Conservation (phyloP, 352 stramenopile species). For the Thalassiosira livingstoniorum region DNA sequence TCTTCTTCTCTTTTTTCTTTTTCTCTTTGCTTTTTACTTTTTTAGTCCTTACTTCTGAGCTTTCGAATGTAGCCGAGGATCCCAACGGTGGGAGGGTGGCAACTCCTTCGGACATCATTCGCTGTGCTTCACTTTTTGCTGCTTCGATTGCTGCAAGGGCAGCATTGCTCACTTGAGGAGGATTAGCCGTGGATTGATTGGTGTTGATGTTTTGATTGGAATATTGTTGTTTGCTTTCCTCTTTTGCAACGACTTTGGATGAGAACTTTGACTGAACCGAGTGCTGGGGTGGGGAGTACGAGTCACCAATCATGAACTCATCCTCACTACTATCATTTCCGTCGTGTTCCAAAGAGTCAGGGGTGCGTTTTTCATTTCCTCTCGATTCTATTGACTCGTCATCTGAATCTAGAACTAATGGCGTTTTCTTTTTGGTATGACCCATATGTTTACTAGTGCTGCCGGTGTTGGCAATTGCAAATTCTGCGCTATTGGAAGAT, state of each 20-base stretch:
- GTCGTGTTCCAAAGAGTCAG: background rate
- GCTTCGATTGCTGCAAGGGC: conserved; percentile 51
- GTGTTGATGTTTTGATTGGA: too few species aligned
- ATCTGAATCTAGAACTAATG: conserved; percentile 44
- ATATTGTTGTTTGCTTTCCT: background rate
- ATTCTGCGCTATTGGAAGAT: too few species aligned
- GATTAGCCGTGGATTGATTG: conserved; percentile 6
- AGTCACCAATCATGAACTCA: conserved; percentile 4
- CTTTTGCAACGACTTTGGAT: too few species aligned
- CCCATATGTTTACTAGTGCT: background rate
- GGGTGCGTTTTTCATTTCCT: background rate
- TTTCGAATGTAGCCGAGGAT: background rate
- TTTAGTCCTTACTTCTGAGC: conserved; percentile 20
- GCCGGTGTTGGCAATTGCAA: background rate
- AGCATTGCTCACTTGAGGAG: conserved; percentile 24
- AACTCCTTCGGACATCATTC: conserved; percentile 42
- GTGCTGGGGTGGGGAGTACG: background rate
- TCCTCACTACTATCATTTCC: conserved; percentile 11
- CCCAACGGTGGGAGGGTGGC: background rate
- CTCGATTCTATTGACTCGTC: conserved; percentile 26
- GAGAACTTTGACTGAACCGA: too few species aligned
- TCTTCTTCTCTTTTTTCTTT: conserved; percentile 24
- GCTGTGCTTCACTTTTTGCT: conserved; percentile 42
- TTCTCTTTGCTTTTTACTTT: conserved; percentile 34
- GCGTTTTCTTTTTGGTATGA: conserved; percentile 3